Evolutionary conservation across 805 yeast species (phyloP).

Genomic region (Isabelozyma heimii): DNA sequence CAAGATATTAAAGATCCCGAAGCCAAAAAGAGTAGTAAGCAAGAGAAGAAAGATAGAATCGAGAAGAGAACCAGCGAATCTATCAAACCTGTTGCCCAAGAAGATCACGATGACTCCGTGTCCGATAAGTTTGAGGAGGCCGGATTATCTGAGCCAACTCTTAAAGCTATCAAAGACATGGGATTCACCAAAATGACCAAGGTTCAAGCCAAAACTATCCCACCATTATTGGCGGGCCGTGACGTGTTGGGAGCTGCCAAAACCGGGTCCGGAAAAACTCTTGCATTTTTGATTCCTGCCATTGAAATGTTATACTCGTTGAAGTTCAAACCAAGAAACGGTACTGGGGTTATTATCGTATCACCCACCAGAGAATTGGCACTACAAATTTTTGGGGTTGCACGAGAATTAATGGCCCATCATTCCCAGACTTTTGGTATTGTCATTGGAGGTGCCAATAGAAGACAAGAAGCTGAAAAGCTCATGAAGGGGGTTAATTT

Average conservation of each 20-base stretch:
- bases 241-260: constrained; percentile 99
- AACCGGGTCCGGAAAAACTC: constrained; percentile 97
- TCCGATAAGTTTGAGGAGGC: constrained; percentile 36
- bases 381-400: constrained; percentile 95
- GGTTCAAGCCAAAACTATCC: constrained; percentile 94
- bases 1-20: constrained; percentile 42
- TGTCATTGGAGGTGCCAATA: constrained; percentile 97
- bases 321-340: constrained; percentile 95
- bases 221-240: constrained; percentile 93
- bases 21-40: constrained; percentile 21
- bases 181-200: constrained; percentile 91
- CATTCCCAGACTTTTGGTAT: constrained; percentile 95
- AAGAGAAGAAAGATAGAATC: constrained; percentile 14
- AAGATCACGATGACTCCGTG: constrained; percentile 24
- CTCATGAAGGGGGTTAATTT: constrained; percentile 90
- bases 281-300: constrained; percentile 95
- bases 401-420: constrained; percentile 84
- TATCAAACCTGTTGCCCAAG: constrained; percentile 29
- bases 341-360: constrained; percentile 94
- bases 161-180: constrained; percentile 79
- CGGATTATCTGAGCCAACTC: constrained; percentile 76
- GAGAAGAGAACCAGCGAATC: constrained; percentile 20
- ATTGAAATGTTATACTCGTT: constrained; percentile 86
- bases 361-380: constrained; percentile 99
- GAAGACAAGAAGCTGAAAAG: constrained; percentile 97